A percentile compares a stretch with the other conserved stretches of the same genome.
phyloP scores from a whole-genome alignment of 2,329 filamentous ascomycete genomes.

The Dactylella cylindrospora region DNA sequence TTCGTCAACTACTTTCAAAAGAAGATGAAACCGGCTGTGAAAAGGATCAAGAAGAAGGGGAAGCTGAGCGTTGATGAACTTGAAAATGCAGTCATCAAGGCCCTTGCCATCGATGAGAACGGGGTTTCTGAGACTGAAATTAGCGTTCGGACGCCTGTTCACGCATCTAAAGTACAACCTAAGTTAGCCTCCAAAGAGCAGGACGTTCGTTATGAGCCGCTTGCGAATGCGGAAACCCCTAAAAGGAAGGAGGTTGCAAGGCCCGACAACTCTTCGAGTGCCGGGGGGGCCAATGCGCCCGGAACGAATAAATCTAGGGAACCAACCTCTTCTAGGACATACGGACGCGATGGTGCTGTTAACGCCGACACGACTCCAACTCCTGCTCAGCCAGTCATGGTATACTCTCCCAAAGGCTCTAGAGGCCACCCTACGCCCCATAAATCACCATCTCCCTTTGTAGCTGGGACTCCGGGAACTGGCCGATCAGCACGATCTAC shows the following conservation, averaged over 20 bases:
- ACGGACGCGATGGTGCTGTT: background rate
- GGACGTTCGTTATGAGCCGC: constrained; percentile 14
- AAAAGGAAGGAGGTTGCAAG: background rate
- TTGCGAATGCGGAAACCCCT: background rate
- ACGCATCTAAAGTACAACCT: background rate
- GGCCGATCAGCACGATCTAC: background rate
- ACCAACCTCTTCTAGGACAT: background rate
- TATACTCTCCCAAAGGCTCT: constrained; percentile 15
- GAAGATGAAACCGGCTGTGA: constrained; percentile 33
- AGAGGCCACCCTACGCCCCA: background rate
- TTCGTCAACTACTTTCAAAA: constrained; percentile 10
- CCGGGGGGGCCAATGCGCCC: background rate
- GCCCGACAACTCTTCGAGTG: background rate
- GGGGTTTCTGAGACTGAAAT: background rate
- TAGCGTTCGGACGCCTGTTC: background rate
- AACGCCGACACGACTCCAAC: background rate
- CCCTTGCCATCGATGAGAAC: background rate
- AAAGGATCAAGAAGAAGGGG: constrained; percentile 8
- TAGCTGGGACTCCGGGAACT: constrained; percentile 4
- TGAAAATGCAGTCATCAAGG: constrained; percentile 10
- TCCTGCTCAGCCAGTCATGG: constrained; percentile 15
- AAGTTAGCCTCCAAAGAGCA: constrained; percentile 5
- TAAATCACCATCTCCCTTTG: constrained; percentile 1
- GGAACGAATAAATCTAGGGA: background rate
- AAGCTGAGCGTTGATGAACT: constrained; percentile 8